phyloP scores from a whole-genome alignment of 768 basidiomycete genomes.

The Russula earlei region DNA sequence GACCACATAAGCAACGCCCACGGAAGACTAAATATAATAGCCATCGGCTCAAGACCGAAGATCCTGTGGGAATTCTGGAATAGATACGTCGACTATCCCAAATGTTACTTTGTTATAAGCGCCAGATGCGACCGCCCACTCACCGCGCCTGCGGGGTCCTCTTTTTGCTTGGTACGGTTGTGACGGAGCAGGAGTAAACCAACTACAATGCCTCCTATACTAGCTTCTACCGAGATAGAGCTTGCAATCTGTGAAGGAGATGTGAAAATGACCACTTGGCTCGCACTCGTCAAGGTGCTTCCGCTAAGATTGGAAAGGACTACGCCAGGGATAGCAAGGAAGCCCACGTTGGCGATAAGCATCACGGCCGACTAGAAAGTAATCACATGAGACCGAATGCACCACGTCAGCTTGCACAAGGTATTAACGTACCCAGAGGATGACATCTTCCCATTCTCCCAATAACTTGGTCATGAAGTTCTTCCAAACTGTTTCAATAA shows the following conservation, averaged over 20 bases:
- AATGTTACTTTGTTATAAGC: not conserved
- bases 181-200: conserved; percentile 13
- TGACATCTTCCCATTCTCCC: conserved; percentile 9
- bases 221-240: not conserved
- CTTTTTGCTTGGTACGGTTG: conserved; percentile 3
- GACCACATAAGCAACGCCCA: conserved; percentile 14
- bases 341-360: conserved; percentile 28
- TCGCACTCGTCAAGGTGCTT: not conserved
- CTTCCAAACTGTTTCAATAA: conserved; percentile 10
- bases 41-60: conserved; percentile 12
- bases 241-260: not conserved
- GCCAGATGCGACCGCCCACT: not conserved
- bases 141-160: conserved; percentile 7
- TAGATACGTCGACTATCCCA: not conserved
- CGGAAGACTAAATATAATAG: conserved; percentile 9
- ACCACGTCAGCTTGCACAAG: not conserved
- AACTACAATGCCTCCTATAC: not conserved
- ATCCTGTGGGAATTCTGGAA: not conserved
- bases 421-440: conserved; percentile 5
- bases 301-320: not conserved
- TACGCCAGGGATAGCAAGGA: conserved; percentile 29
- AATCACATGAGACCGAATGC: not conserved
- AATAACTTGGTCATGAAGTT: conserved; percentile 6
- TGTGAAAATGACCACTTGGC: not conserved
- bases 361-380: conserved; percentile 24